These are phyloP conservation scores for Penicillium paxilli DNA, from an alignment of 495 filamentous ascomycete genomes.

Conservation along the genomic window DNA sequence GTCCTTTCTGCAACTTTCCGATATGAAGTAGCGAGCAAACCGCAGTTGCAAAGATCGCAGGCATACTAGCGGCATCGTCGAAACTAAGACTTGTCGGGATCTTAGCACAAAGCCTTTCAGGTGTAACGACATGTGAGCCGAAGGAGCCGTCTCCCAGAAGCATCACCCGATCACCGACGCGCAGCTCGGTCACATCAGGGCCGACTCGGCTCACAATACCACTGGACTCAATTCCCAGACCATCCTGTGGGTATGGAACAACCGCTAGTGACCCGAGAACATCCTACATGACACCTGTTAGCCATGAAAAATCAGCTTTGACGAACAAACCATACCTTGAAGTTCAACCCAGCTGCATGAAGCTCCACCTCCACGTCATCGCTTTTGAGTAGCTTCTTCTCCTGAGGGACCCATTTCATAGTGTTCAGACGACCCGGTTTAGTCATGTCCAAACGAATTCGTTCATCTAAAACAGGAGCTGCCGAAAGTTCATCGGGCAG, in stretches of 20 bases:
- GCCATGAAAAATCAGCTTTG: not conserved
- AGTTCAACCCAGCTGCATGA: constrained; percentile 28
- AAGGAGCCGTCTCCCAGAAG: constrained; percentile 31
- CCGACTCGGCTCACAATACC: constrained; percentile 39
- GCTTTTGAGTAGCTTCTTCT: constrained; percentile 5
- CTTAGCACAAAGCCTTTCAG: constrained; percentile 18
- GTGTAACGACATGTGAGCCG: constrained; percentile 17
- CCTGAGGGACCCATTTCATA: constrained; percentile 46
- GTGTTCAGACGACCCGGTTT: constrained; percentile 30
- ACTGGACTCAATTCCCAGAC: constrained; percentile 40
- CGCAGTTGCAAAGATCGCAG: constrained; percentile 36
- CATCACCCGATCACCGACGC: constrained; percentile 45
- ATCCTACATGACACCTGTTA: too few relatives aligned
- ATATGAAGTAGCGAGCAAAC: constrained; percentile 39
- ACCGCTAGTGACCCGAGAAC: constrained; percentile 38
- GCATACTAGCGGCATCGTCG: constrained; percentile 45
- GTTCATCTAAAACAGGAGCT: not conserved
- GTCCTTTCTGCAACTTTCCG: constrained; percentile 2
- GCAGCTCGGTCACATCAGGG: constrained; percentile 18
- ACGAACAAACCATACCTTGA: constrained; percentile 16
- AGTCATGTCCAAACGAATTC: constrained; percentile 12
- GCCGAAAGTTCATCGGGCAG: constrained; percentile 12
- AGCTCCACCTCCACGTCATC: constrained; percentile 34
- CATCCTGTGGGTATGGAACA: constrained; percentile 22
- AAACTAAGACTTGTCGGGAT: constrained; percentile 37